Base-by-base conservation (phyloP, 2,329 filamentous ascomycete genomes). In the Calcarisporium arbuscula region DNA sequence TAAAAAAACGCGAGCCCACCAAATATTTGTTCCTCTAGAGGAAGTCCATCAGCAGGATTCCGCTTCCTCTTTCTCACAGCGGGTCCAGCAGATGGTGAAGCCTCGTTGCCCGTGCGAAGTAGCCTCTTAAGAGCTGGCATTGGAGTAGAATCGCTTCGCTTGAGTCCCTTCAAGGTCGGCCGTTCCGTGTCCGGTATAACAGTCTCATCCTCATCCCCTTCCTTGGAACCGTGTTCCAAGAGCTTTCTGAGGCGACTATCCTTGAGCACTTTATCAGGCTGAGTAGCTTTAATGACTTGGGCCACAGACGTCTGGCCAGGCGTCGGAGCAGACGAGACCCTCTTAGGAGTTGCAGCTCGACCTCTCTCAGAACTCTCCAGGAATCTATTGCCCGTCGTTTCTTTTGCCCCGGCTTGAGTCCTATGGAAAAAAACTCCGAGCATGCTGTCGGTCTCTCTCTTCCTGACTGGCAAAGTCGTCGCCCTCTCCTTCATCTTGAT, bases 1-100 rank as follows among this genome's bases (percentile, higher is more conserved):
- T 92, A 95, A 59, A 77, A 85, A 44, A 87, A 82, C 0, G 61
- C 55, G n/a, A 84, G 56, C 0, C 61, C 70, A 28, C 62, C 68
- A 51, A 88, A 80, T 5, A 85, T 67, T 44, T 73, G 69, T 36
- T 73, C 58, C 1, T 57, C 52, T 40, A 76, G 69, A 0, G 75
- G 69, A 66, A 41, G 32, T 66, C 68, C 16, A 69, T 39, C 3
- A 53, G 41, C 2, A 51, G 40, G 27, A 63, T 49, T 77, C 26
- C 68, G 61, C 46, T 74, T 72, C 35, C 56, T 58, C 50, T 57
- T 53, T 2, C 44, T 30, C 14, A 43, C 36, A 23, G n/a, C n/a
- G n/a, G n/a, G n/a, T n/a, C 41, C 45, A 5, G 45, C 35, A 2
- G 46, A 56, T 2, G 48, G 53, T 12, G 52, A 52, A 8, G 48